phyloP scores from a whole-genome alignment of 192 early-diverging fungal species.

The Spizellomyces sp. region DNA sequence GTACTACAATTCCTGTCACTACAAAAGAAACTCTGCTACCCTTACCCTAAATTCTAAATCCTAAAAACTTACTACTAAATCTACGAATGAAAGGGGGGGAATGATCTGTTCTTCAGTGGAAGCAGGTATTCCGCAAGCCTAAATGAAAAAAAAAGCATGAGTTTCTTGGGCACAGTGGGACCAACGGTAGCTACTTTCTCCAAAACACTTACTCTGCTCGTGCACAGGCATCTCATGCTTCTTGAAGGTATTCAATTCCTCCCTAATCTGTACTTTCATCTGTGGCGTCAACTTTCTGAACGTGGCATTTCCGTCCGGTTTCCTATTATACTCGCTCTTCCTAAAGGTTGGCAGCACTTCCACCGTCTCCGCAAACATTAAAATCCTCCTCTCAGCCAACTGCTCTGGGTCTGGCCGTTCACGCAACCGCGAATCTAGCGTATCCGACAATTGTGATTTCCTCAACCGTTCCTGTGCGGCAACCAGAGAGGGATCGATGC shows the following conservation, averaged over 20 bases:
- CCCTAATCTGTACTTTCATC: constrained; percentile 84
- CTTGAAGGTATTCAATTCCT: constrained; percentile 96
- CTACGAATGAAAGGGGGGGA: too few relatives aligned
- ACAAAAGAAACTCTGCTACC: too few relatives aligned
- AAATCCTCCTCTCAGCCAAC: constrained; percentile 34
- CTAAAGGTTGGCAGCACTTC: constrained; percentile 63
- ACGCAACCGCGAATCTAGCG: constrained; percentile 48
- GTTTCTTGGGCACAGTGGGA: neutral
- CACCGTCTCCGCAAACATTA: constrained; percentile 58
- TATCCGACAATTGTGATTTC: constrained; percentile 45
- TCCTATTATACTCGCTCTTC: constrained; percentile 85
- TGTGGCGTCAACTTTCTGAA: constrained; percentile 81
- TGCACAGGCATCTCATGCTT: constrained; percentile 75
- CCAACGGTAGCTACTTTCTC: neutral
- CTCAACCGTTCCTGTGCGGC: constrained; percentile 48
- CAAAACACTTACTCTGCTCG: constrained; percentile 29
- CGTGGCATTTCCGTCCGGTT: constrained; percentile 78
- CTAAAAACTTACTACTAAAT: neutral
- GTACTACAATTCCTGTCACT: too few relatives aligned
- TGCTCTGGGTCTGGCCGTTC: constrained; percentile 52
- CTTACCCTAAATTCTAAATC: neutral
- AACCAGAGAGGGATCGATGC: constrained; percentile 43
- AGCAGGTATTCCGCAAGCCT: constrained; percentile 49
- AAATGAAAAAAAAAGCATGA: constrained; percentile 12
- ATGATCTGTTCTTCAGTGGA: constrained; percentile 23